Conservation (phyloP, 2,329 filamentous ascomycete genomes). For the Cladosporium phlei region DNA sequence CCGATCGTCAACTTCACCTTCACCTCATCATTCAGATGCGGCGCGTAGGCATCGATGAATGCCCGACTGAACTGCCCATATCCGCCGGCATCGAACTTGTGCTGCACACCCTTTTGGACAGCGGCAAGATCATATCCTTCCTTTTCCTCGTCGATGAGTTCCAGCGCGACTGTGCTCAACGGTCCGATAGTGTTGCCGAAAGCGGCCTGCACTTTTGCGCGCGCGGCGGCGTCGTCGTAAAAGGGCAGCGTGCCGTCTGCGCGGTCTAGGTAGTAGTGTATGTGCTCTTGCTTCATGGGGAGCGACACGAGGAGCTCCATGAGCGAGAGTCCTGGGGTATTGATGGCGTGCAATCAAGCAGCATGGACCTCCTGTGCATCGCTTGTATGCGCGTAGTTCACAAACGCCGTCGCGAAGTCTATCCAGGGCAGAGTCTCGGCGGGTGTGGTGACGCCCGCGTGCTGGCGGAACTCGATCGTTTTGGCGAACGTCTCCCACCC, state of each 20-base stretch:
- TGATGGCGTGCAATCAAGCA: background rate
- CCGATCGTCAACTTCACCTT: background rate
- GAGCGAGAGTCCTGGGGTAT: background rate
- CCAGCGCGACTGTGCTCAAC: background rate
- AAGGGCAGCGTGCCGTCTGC: too few species aligned
- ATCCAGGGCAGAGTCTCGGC: background rate
- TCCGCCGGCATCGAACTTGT: background rate
- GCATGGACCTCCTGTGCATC: background rate
- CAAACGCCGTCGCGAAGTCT: background rate
- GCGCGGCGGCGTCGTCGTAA: too few species aligned
- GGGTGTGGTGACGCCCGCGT: constrained; percentile 15
- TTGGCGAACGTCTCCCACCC: too few species aligned
- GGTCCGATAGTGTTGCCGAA: too few species aligned
- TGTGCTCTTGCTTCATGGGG: too few species aligned
- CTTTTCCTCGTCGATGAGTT: background rate
- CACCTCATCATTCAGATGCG: background rate
- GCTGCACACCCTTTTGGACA: background rate
- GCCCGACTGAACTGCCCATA: background rate
- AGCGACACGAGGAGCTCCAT: background rate
- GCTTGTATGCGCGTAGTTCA: background rate
- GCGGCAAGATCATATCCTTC: background rate
- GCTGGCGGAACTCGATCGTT: constrained; percentile 33
- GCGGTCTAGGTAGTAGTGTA: too few species aligned
- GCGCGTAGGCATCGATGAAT: background rate
- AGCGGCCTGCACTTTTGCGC: too few species aligned